Base-by-base conservation (phyloP, 768 basidiomycete species). In the Mycena indigotica region DNA sequence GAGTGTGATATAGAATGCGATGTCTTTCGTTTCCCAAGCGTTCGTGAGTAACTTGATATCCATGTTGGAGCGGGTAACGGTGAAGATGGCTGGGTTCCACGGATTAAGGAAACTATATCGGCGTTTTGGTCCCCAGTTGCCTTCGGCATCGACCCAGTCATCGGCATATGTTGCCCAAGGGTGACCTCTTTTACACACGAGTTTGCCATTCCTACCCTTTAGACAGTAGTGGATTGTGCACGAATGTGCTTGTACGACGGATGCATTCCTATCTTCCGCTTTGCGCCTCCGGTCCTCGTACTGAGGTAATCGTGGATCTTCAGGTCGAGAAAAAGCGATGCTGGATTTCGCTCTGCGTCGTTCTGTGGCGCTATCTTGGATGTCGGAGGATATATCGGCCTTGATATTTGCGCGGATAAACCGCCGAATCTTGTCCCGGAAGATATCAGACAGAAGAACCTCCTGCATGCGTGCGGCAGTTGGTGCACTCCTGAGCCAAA, bases 11-110 rank as follows among this genome's bases (percentile, higher is more conserved):
- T 83, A 83, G 49, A 64, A 77, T 0, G 70, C 63, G 0, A 77
- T 56, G 2, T 69, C 63, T 24, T 65, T 68, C 0, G 76, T 78
- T 0, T 75, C 73, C 0, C 6, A 21, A 0, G 71, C 73, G 50
- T 71, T 72, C 4, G 69, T 66, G 0, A 81, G 52, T 0, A 80
- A 46, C 51, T 81, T 80, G 4, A 64, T 48, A 56, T 82, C 74
- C 32, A 77, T 68, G 60, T 82, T 83, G 54, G 63, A 66, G 0
- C 67, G 51, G 0, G 67, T 8, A 12, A 58, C 53, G 2, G 63
- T 25, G 4, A 72, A 12, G 0, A 79, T 15, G 0, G 55, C 24
- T 0, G 73, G 71, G 28, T 65, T 66, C 66, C 63, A 75, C 15
- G 48, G 61, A 46, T 75, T 76, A 10, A 75, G 5, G 26, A 52